Base-by-base conservation (phyloP, 148 eudicot species). In the Chenopodium album region DNA sequence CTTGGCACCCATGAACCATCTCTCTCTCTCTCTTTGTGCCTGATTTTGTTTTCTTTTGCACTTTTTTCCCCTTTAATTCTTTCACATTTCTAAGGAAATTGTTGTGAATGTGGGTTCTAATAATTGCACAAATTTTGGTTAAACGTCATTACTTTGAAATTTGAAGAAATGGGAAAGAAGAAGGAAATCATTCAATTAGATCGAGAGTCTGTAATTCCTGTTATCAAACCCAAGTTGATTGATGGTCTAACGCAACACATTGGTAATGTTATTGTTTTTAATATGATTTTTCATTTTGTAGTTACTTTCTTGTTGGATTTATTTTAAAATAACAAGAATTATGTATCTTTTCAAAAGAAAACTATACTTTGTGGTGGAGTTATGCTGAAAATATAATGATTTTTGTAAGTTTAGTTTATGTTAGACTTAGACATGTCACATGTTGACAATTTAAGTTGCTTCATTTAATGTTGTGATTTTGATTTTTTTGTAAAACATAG, bases 121-220 rank as follows among this genome's bases (percentile, higher is more conserved):
- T 7, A 2, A 9, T 48, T 75, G 64, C 64, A 20, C 29, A 7
- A 60, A 19, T 22, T 29, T 64, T 28, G 20, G 73, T 64, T 9
- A 34, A 46, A 44, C 3, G 11, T 65, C 31, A 29, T 47, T 63
- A 10, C 46, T 7, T 47, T 76, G 70, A 46, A 31, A 2, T 74
- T 82, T 71, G 52, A 76, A 32, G 37, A 65, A 78, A 82, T 76
- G 88, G 83, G 82, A 26, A 80, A 80, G 86, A 87, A 87, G 84
- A 85, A 81, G 78, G 92, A 93, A 0, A 84, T 92, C 22, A 92
- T 93, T 66, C 89, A 90, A 81, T 78, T 93, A 79, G 97, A 93
- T 80, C 88, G 91, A 11, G 97, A 93, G 77, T 89, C 94, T 0
- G 97, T 93, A 4, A 92, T 93, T 85, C 97, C 97, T 4, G 77